Percentiles rank a stretch among this genome's conserved stretches.
These are phyloP conservation scores for Trichoderma reesei DNA, from an alignment of 495 filamentous ascomycete genomes.

Conservation along the genomic window DNA sequence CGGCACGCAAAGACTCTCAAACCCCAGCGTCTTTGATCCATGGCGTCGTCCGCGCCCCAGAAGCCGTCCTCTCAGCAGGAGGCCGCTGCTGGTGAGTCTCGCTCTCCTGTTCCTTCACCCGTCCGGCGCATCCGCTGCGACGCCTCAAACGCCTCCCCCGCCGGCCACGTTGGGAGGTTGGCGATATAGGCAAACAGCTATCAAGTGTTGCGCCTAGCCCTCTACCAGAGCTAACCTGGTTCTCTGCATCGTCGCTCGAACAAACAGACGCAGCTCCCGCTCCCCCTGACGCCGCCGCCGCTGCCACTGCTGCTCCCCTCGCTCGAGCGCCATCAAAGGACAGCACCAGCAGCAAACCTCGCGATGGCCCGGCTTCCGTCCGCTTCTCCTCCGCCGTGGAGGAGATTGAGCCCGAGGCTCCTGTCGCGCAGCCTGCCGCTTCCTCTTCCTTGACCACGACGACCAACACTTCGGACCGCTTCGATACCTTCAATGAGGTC, in stretches of 20 bases:
- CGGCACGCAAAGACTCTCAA: not conserved
- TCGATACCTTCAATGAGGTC: conserved; percentile 25
- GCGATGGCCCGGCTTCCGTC: conserved; percentile 42
- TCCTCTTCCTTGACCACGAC: conserved; percentile 5
- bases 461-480: conserved; percentile 13
- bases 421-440: conserved; percentile 13
- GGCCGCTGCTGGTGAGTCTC: not conserved
- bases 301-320: not conserved
- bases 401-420: conserved; percentile 54
- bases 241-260: no score
- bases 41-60: not conserved
- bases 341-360: conserved; percentile 1
- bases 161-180: no score
- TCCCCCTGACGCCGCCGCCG: not conserved
- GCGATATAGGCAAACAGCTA: no score
- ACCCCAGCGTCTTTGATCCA: not conserved
- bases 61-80: not conserved
- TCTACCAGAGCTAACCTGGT: no score
- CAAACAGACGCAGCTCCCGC: not conserved
- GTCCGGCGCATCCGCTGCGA: conserved; percentile 12
- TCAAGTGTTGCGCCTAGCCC: no score
- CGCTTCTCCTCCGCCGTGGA: conserved; percentile 68
- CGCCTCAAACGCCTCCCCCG: conserved; percentile 16
- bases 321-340: not conserved
- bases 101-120: not conserved